Evolutionary conservation across 306 rosid species (phyloP), one percentile per base, ranked within the genome.

Genomic region (Quillaja saponaria): DNA sequence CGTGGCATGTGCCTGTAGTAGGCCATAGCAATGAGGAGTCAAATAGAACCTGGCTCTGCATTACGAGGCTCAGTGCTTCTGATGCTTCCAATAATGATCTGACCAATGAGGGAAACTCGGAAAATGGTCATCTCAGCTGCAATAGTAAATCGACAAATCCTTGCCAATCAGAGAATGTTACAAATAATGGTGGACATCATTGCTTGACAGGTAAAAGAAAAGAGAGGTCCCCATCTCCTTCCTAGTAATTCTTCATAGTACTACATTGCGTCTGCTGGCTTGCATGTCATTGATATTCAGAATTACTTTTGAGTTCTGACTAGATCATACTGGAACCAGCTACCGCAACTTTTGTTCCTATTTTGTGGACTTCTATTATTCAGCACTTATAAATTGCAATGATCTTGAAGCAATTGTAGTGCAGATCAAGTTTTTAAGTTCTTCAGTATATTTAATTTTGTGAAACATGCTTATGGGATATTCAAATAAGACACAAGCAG

Each of bases 1-100:
- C 86, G 11, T 92, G 96, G 95, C 99, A 92, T 66, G 81, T 92
- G 19, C 96, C 99, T n/a, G 5, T 79, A 50, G 76, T 78, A 5
- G 68, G 52, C 6, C 55, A 59, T 28, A 51, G 73, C 72, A 13
- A 45, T 5, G 83, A 78, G 35, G 81, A 75, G 65, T 69, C 87
- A 33, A 73, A 55, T 2, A 78, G 68, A 59, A 71, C 69, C 48
- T 92, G 99, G 99, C 83, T 92, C 49, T 92, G 99, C 75, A 75
- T 92, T 66, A 79, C 84, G 0, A 81, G 85, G 63, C 64, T 76
- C 16, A 73, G 69, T 66, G 68, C 58, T 20, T 12, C 38, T 19
- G 65, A 42, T 44, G 69, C 67, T 20, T 45, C 45, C 10, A 42
- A 55, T 38, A 46, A 37, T 66, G 63, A 34, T 58, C 50, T 60